These are phyloP conservation scores for Porogramme epimiltina DNA, from an alignment of 1,284 basidiomycete genomes.

Conservation along the genomic window DNA sequence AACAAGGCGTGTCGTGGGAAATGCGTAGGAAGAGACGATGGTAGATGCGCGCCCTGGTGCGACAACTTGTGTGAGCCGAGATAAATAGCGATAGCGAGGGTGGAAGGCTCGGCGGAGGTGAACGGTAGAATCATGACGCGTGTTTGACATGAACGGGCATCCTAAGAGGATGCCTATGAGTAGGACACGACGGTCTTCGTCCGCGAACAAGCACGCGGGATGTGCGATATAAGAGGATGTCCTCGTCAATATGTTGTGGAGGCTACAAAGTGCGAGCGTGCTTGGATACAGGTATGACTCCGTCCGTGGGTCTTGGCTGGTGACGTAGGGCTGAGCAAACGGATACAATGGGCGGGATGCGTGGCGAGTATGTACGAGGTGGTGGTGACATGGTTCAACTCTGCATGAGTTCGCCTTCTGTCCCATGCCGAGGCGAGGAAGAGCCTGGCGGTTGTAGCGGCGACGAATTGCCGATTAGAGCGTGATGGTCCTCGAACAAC, in stretches of 20 bases:
- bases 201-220: not conserved
- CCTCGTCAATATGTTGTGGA: conserved; percentile 1
- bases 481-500: conserved; percentile 70
- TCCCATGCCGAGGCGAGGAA: conserved; percentile 16
- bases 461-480: conserved; percentile 5
- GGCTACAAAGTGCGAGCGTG: conserved; percentile 21
- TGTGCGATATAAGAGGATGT: not conserved
- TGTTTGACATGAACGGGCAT: no score
- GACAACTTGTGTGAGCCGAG: no score
- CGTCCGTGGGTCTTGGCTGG: conserved; percentile 13
- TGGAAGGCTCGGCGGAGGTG: no score
- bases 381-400: not conserved
- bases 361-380: not conserved
- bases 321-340: conserved; percentile 12
- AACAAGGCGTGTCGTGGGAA: no score
- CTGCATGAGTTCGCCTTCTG: conserved; percentile 29
- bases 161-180: no score
- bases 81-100: no score
- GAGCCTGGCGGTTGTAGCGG: conserved; percentile 10
- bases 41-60: no score
- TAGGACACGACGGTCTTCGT: not conserved
- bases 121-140: no score
- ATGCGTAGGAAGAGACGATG: no score
- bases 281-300: conserved; percentile 19
- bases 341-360: conserved; percentile 13